Evolutionary conservation across 129 eudicot genomes (phyloP), one percentile per base, ranked within the genome.

Genomic region (Escallonia herrerae): DNA sequence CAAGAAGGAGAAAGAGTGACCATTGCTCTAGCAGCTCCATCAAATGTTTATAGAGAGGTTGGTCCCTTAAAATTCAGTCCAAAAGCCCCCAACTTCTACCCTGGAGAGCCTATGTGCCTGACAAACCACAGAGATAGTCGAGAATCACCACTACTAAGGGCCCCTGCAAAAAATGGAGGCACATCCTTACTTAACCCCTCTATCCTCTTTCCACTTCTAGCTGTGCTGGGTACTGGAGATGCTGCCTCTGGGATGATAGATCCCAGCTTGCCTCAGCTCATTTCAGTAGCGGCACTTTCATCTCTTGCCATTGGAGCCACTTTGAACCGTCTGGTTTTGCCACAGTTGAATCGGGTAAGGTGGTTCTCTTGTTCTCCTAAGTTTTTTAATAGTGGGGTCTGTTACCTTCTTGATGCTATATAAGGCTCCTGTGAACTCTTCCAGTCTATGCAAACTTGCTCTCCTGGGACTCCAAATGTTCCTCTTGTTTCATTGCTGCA

Each of bases 1-100:
- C 90, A 84, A 71, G 80, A 81, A 82, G 99, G 99, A 54, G 99
- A 94, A 72, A 88, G 97, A 60, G 95, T 94, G 42, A 94, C 97
- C 67, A 77, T 94, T 64, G 87, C 95, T 58, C 74, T 81, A 67
- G 99, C 99, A 68, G 97, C 99, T 76, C 99, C 99, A 57, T 77
- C 85, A 51, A 89, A 58, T 74, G 81, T 77, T 68, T 89, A 79
- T 69, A 77, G 90, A 64, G 90, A 84, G 67, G 87, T 94, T 13
- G 99, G 99, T 15, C 97, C 97, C 60, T 68, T 94, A 74, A 86
- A 82, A 78, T 76, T 94, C 44, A 94, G 88, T 72, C 88, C 95
- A 55, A 84, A 85, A 80, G 64, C 79, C 58, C 95, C 95, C 5
- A 82, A 82, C 72, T 77, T 69, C 74, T 94, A 86, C 82, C 90